Conservation (phyloP, 2,329 filamentous ascomycete species). For the Echinosphaeria canescens region DNA sequence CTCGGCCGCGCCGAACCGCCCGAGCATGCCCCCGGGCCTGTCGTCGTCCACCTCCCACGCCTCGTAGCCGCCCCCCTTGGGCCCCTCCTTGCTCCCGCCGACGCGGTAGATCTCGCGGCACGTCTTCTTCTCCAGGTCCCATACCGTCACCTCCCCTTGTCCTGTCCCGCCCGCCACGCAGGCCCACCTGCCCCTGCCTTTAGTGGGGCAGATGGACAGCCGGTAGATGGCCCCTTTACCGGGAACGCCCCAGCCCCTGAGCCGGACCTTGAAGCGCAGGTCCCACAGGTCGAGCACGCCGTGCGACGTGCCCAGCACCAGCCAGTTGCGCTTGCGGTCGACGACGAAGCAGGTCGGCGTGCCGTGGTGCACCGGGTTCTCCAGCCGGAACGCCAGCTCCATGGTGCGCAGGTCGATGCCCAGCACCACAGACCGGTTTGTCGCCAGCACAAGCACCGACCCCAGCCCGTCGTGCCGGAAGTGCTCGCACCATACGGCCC, state of each 20-base stretch:
- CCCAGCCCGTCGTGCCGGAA: slow-evolving; percentile 62
- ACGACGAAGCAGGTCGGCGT: slow-evolving; percentile 81
- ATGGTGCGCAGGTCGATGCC: slow-evolving; percentile 78
- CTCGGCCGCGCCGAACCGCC: slow-evolving; percentile 63
- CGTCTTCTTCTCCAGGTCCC: slow-evolving; percentile 79
- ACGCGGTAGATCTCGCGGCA: slow-evolving; percentile 79
- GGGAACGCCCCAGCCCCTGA: slow-evolving; percentile 75
- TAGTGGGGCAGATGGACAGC: slow-evolving; percentile 56
- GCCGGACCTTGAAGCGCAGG: slow-evolving; percentile 72
- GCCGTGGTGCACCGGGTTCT: slow-evolving; percentile 82
- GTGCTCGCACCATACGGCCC: slow-evolving; percentile 81
- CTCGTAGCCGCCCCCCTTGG: slow-evolving; percentile 45
- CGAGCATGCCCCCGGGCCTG: slow-evolving; percentile 66
- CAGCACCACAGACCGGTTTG: slow-evolving; percentile 64
- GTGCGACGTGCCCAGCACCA: slow-evolving; percentile 78
- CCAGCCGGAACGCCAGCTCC: slow-evolving; percentile 56
- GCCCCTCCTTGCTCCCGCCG: slow-evolving; percentile 34
- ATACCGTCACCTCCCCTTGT: slow-evolving; percentile 77
- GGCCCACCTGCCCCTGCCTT: slow-evolving; percentile 62
- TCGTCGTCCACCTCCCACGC: slow-evolving; percentile 85
- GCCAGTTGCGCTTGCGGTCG: slow-evolving; percentile 72
- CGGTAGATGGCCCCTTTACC: slow-evolving; percentile 64
- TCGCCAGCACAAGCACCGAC: slow-evolving; percentile 73
- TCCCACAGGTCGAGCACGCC: slow-evolving; percentile 93
- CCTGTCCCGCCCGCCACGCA: slow-evolving; percentile 77